These are phyloP conservation scores for Podila verticillata DNA, from an alignment of 192 early-diverging fungal genomes.

Conservation along the genomic window DNA sequence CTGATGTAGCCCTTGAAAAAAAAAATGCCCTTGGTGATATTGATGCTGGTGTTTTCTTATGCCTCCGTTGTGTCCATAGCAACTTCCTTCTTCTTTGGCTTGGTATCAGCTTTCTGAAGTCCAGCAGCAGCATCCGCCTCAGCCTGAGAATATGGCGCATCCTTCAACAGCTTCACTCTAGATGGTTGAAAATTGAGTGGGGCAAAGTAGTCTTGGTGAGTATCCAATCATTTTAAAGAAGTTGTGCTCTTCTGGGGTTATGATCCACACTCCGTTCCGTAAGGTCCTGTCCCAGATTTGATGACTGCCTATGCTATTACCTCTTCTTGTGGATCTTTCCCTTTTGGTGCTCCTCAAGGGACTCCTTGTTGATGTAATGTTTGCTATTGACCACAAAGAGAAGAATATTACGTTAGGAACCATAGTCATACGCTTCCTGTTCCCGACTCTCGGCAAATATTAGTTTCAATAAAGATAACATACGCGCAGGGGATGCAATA, in stretches of 20 bases:
- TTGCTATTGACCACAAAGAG: conserved; percentile 47
- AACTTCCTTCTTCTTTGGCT: conserved; percentile 41
- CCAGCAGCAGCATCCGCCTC: conserved; percentile 84
- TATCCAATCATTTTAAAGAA: background rate
- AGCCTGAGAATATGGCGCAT: conserved; percentile 88
- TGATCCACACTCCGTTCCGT: background rate
- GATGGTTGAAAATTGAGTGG: background rate
- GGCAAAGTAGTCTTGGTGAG: background rate
- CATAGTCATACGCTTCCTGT: too few relatives aligned
- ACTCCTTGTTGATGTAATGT: conserved; percentile 74
- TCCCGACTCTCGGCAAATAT: background rate
- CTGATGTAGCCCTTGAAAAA: background rate
- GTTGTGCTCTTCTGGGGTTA: background rate
- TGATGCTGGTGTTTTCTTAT: background rate
- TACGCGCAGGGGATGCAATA: conserved; percentile 88
- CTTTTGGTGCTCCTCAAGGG: conserved; percentile 72
- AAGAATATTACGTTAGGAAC: too few relatives aligned
- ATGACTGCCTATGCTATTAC: conserved; percentile 3
- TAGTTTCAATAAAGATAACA: conserved; percentile 12
- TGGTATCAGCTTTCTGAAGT: conserved; percentile 65
- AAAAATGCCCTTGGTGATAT: background rate
- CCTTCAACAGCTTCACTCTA: conserved; percentile 85
- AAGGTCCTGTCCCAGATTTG: too few relatives aligned
- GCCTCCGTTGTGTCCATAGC: conserved; percentile 20
- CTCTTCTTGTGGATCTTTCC: conserved; percentile 90